Evolutionary conservation across 768 basidiomycete species (phyloP).

Genomic region (Cubamyces lactineus): DNA sequence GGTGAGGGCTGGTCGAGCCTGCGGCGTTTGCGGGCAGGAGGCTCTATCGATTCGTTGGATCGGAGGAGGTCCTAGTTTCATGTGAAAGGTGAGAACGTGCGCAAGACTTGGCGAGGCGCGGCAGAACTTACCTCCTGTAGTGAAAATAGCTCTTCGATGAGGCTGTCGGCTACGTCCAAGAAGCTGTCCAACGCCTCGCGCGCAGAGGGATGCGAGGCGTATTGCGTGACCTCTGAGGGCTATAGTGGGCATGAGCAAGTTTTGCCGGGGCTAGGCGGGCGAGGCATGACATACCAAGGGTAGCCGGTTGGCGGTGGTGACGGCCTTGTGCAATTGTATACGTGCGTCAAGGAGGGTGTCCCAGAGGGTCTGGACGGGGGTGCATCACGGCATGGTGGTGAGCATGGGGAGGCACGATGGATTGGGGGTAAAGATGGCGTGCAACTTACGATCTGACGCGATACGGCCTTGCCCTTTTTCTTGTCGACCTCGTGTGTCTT

Average conservation of each 20-base stretch:
- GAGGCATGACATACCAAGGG: constrained; percentile 52
- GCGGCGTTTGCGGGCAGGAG: constrained; percentile 62
- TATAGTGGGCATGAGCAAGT: constrained; percentile 34
- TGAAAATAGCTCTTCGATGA: constrained; percentile 70
- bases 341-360: constrained; percentile 88
- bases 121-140: constrained; percentile 61
- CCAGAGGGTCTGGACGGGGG: constrained; percentile 67
- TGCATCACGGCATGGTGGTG: not conserved
- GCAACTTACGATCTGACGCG: constrained; percentile 70
- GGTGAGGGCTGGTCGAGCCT: constrained; percentile 45
- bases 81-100: not conserved
- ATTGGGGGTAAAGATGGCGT: not conserved
- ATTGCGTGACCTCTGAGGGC: constrained; percentile 39
- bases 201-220: constrained; percentile 40
- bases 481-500: constrained; percentile 69
- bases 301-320: constrained; percentile 64
- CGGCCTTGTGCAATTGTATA: constrained; percentile 87
- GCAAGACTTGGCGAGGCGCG: not conserved
- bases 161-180: constrained; percentile 58
- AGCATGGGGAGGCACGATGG: constrained; percentile 4
- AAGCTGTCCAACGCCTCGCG: constrained; percentile 52
- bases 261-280: constrained; percentile 19
- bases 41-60: constrained; percentile 49
- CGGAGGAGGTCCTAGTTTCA: constrained; percentile 27
- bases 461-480: constrained; percentile 83